Conservation (phyloP, 2,329 filamentous ascomycete species). For the Malbranchea zuffiana region DNA sequence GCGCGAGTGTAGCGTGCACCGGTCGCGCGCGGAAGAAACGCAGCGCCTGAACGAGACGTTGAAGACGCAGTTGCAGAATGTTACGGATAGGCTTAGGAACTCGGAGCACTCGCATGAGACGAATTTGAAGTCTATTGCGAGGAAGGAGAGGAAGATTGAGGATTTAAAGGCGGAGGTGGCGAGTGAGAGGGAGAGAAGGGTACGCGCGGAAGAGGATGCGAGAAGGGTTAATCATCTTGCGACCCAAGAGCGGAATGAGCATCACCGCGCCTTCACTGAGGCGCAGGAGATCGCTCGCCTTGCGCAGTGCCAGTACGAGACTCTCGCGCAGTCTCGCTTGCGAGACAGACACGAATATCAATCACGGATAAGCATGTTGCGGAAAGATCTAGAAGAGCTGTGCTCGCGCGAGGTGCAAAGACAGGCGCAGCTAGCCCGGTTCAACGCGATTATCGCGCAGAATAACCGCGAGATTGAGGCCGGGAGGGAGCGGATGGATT, state of each 20-base stretch:
- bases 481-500: constrained; percentile 31
- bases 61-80: constrained; percentile 36
- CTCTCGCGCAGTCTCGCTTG: constrained; percentile 30
- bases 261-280: constrained; percentile 30
- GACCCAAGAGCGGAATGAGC: constrained; percentile 31
- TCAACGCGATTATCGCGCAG: constrained; percentile 38
- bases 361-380: constrained; percentile 29
- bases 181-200: constrained; percentile 32
- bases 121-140: constrained; percentile 35
- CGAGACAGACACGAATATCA: constrained; percentile 33
- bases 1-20: constrained; percentile 37
- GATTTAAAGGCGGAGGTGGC: constrained; percentile 34
- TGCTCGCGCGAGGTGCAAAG: constrained; percentile 29
- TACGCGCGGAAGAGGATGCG: constrained; percentile 32
- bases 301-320: constrained; percentile 34
- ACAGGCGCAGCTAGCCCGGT: constrained; percentile 27
- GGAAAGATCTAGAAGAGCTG: constrained; percentile 26
- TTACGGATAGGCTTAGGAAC: constrained; percentile 36
- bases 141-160: constrained; percentile 40
- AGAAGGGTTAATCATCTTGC: constrained; percentile 28
- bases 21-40: constrained; percentile 37
- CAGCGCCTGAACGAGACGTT: constrained; percentile 38
- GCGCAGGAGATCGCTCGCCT: constrained; percentile 31
- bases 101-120: constrained; percentile 39
- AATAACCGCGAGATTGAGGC: constrained; percentile 35